Base-by-base conservation (phyloP, 2,329 filamentous ascomycete genomes). In the Fusarium liriodendri region DNA sequence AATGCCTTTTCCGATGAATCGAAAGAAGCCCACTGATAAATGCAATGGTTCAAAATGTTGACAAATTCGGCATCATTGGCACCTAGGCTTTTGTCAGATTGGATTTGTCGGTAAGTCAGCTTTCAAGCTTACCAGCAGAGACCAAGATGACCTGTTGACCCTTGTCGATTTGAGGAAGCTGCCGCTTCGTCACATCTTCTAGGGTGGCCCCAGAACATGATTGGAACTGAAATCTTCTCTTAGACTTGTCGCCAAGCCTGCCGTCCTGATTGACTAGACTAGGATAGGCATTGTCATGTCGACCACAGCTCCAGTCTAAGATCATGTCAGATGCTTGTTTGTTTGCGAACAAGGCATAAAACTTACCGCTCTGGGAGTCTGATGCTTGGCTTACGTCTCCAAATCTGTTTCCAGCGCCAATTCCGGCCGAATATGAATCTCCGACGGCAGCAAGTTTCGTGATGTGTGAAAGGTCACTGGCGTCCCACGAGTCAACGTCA, bases 371-470 rank as follows among this genome's bases (percentile, higher is more conserved):
- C 35, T 42, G 35, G 7, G 35, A 6, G 9, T 40, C 18, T 7
- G 29, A 16, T 40, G 2, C 57, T 14, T 35, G 18, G 6, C 18
- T 4, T 29, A 14, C 18, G 13, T 25, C 33, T 20, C 50, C 58
- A 25, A 67, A 18, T 10, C 60, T 16, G n/a, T 59, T 42, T 14
- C 65, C 65, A 8, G 65, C 65, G 33, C 65, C 65, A 18, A 67
- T 64, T 10, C 59, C 65, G 8, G 65, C 65, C 22, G 65, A 67
- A 11, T 67, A 67, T 1, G 65, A 67, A 32, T 67, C 59, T 14
- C 65, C 66, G 14, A 69, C 54, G 13, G 66, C 57, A 32, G 66
- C 66, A 54, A 71, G 50, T 18, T 71, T 61, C 1, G 20, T 66
- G 20, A 66, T 64, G 47, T 55, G 33, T 27, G 35, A 63, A 20